Percentiles rank a stretch among this genome's conserved stretches.
Conservation (phyloP, 2,329 filamentous ascomycete species). For the Colletotrichum siamense region DNA sequence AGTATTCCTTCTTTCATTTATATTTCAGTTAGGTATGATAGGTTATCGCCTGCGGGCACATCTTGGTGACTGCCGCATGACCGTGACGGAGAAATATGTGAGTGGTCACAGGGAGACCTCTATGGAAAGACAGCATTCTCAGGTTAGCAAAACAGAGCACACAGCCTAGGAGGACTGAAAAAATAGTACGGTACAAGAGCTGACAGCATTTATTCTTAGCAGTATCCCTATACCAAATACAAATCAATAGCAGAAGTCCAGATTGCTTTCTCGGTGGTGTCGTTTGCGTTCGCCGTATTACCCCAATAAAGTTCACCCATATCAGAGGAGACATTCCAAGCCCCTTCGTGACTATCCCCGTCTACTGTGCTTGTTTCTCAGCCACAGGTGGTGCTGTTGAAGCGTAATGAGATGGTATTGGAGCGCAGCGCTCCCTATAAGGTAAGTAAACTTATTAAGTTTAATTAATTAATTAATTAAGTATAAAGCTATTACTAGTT, state of each 20-base stretch:
- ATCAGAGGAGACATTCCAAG: not conserved
- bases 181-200: too few relatives aligned
- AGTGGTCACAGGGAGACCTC: too few relatives aligned
- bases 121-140: too few relatives aligned
- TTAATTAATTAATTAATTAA: too few relatives aligned
- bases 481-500: too few relatives aligned
- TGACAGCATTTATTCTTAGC: not conserved
- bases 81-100: too few relatives aligned
- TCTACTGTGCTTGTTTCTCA: not conserved
- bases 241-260: not conserved
- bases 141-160: accelerated
- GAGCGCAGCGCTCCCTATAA: too few relatives aligned
- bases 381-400: not conserved
- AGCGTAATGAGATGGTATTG: not conserved
- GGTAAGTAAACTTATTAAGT: too few relatives aligned
- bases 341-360: not conserved
- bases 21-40: accelerated
- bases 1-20: not conserved
- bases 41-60: too few relatives aligned
- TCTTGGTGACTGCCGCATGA: too few relatives aligned
- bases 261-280: not conserved
- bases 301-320: not conserved
- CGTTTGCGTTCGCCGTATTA: not conserved
- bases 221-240: accelerated
- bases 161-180: too few relatives aligned